Evolutionary conservation across 164 flowering plant genomes (phyloP), one percentile per base, ranked within the genome.

Genomic region (Magnolia changhungtana): DNA sequence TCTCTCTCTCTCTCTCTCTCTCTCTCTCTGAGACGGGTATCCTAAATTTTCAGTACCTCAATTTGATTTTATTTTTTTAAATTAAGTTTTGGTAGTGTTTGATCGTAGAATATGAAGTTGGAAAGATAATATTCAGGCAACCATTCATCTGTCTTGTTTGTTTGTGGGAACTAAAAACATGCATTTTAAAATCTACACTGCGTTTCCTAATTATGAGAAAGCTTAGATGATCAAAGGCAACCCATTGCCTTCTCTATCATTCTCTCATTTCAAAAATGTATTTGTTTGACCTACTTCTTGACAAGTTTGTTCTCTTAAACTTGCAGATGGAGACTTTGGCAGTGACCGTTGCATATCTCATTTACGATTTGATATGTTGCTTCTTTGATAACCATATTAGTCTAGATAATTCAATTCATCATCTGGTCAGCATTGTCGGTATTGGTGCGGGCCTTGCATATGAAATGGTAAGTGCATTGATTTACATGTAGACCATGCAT

Each of bases 281-380:
- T 21, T 24, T 21, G 37, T 65, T 65, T 21, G 29, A 63, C 5
- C 37, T 20, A 24, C 68, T 24, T 21, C 1, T 13, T 65, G 27
- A 20, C 13, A 20, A 21, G 68, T 24, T 19, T 29, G 37, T 6
- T 29, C 27, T 67, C 5, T 21, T 8, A 20, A 8, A 11, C 27
- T 51, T 51, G 84, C 91, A 95, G 98, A 90, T 86, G 98, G 75
- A 84, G 77, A 80, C 90, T 37, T 51, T 92, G 72, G 92, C 91
- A 13, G 83, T 92, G 71, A 85, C 79, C 13, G 69, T 88, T 20
- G 83, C 89, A 4, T 95, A 95, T 83, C 79, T 93, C 16, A 88
- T 91, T 18, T 95, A 93, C 77, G 99, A 95, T 85, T 76, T 95
- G 49, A 58, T 89, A 19, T 95, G 98, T 79, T 87, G 94, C 83